Conservation (phyloP, 2,329 filamentous ascomycete species). For the Neophaeococcomyces mojaviensis region DNA sequence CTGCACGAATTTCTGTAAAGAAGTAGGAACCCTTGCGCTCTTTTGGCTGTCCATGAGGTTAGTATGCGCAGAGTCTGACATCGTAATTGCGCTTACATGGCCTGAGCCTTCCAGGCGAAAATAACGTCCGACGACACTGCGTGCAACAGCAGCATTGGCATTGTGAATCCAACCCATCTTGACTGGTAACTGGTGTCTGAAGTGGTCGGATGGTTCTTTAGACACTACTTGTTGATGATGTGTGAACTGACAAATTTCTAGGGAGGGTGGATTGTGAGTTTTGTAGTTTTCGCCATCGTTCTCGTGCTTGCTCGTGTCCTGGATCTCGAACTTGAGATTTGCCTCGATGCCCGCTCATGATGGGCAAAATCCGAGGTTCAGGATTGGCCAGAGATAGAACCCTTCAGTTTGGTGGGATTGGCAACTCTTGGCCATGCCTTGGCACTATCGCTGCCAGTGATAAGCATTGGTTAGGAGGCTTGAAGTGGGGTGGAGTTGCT, state of each 20-base stretch:
- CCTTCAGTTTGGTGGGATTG: neutral
- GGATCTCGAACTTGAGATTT: neutral
- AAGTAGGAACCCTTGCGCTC: constrained; percentile 70
- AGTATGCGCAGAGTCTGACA: too few relatives aligned
- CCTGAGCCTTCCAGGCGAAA: constrained; percentile 77
- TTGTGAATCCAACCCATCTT: constrained; percentile 39
- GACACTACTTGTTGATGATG: too few relatives aligned
- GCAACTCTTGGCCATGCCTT: constrained; percentile 1
- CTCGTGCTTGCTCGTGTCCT: neutral
- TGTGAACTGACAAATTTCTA: neutral
- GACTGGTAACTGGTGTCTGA: neutral
- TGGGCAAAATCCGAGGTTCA: neutral
- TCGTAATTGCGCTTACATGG: constrained; percentile 60
- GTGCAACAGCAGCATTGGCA: constrained; percentile 53
- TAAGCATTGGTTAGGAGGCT: neutral
- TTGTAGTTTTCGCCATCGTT: neutral
- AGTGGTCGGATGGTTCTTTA: too few relatives aligned
- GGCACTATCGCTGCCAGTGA: constrained; percentile 1
- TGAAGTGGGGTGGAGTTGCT: neutral
- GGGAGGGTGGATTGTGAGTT: neutral
- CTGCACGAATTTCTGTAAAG: constrained; percentile 76
- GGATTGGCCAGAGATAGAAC: constrained; percentile 3
- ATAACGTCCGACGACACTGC: constrained; percentile 59
- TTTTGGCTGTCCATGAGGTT: constrained; percentile 43
- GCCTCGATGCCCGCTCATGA: neutral